Evolutionary conservation across 495 filamentous ascomycete species (phyloP).

Genomic region (Penicillium antarcticum): DNA sequence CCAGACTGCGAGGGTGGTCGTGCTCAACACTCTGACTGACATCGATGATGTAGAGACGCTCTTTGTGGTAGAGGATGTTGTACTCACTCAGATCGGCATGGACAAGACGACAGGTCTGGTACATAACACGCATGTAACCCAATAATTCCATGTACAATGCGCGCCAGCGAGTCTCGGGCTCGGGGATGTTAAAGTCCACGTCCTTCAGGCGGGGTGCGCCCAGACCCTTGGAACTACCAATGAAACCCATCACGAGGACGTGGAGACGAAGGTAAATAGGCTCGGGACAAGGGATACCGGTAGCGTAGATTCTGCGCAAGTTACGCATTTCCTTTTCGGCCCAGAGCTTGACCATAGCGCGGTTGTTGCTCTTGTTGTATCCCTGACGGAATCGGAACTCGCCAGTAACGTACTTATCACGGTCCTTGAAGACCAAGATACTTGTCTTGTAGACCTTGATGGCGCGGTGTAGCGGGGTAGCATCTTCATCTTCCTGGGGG

Average conservation of each 20-base stretch:
- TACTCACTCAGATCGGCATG: constrained; percentile 98
- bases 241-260: constrained; percentile 89
- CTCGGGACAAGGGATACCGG: constrained; percentile 87
- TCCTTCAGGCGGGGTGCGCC: constrained; percentile 82
- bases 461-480: constrained; percentile 61
- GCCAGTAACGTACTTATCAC: constrained; percentile 89
- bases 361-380: constrained; percentile 86
- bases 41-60: constrained; percentile 87
- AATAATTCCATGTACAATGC: constrained; percentile 77
- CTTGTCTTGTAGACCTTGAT: constrained; percentile 99
- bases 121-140: constrained; percentile 86
- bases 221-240: constrained; percentile 83
- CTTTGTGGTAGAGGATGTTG: constrained; percentile 87
- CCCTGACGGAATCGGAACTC: constrained; percentile 81
- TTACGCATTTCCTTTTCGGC: constrained; percentile 98
- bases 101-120: constrained; percentile 83
- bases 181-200: constrained; percentile 55
- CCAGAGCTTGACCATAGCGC: constrained; percentile 96
- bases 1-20: constrained; percentile 84
- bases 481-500: constrained; percentile 41
- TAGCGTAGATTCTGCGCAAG: constrained; percentile 72
- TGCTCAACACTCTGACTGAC: constrained; percentile 96
- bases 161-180: constrained; percentile 63
- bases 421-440: constrained; percentile 95
- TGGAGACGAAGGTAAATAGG: constrained; percentile 83